Evolutionary conservation across 495 filamentous ascomycete genomes (phyloP), one percentile per base, ranked within the genome.

Genomic region (Penicillium steckii): DNA sequence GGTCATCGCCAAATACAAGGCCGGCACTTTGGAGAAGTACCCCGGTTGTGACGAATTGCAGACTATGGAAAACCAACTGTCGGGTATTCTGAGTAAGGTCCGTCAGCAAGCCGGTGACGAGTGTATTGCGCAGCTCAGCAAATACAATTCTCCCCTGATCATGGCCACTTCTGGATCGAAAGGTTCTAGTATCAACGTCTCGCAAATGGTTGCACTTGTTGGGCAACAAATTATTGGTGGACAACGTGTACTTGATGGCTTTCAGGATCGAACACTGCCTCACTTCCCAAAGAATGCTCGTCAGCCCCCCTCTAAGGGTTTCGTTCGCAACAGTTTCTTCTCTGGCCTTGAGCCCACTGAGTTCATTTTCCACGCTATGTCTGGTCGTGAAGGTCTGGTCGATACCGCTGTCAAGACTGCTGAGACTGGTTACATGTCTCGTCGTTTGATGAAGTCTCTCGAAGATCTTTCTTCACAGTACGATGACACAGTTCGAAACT

Each of bases 331-430:
- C 74, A 96, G 91, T 73, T 98, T 98, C 78, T 98, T 94, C 72
- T 88, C 87, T 0, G 94, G 95, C n/a, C 73, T 98, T 3, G 75
- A 81, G 8, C 91, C 95, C 3, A 88, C 85, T 0, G 94, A 98
- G 64, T 97, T 98, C 72, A 82, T 97, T 53, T 97, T 98, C 76
- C 94, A 98, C 79, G 94, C 94, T 53, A 96, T 97, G 74, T 94
- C 90, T 35, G 94, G 94, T 65, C 88, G 94, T 84, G 94, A 96
- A 83, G 94, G 94, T 81, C 76, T 98, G 55, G 92, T 98, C 59
- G 94, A 98, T 83, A 98, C 94, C n/a, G 94, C 94, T 26, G 94
- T 98, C 72, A 98, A 98, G 76, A 98, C 94, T 13, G 94, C 94
- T 23, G 94, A 98, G 70, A 98, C 94, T 4, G 94, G 94, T 47